These are phyloP conservation scores for Corymbia maculata DNA, from an alignment of 345 rosid species.

Conservation along the genomic window DNA sequence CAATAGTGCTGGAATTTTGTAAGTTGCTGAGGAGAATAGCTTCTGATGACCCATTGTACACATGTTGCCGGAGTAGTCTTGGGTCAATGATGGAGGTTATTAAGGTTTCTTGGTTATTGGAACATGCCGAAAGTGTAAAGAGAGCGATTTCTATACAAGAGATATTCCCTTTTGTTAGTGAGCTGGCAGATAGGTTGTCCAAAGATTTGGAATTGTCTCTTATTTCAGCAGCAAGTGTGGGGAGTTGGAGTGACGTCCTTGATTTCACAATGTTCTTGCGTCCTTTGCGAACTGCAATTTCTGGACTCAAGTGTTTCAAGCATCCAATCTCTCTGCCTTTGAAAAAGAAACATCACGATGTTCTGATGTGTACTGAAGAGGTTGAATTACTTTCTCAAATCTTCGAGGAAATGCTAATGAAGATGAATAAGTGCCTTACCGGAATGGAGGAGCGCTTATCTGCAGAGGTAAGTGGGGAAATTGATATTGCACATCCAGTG, in stretches of 20 bases:
- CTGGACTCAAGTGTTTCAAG: conserved; percentile 3
- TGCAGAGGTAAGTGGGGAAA: conserved; percentile 21
- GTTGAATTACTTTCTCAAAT: conserved; percentile 37
- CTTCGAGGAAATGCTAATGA: conserved; percentile 23
- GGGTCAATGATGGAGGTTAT: conserved; percentile 49
- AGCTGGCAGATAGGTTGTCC: conserved; percentile 42
- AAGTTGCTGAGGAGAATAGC: conserved; percentile 50
- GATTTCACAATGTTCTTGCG: conserved; percentile 53
- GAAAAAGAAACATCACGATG: conserved; percentile 10
- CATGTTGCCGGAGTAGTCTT: conserved; percentile 52
- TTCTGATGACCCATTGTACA: conserved; percentile 43
- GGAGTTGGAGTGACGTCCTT: conserved; percentile 29
- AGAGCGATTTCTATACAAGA: conserved; percentile 25
- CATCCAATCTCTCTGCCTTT: conserved; percentile 34
- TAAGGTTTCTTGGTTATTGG: conserved; percentile 5
- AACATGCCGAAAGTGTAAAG: conserved; percentile 9
- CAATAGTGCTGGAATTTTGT: conserved; percentile 71
- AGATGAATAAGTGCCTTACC: conserved; percentile 46
- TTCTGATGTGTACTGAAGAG: conserved; percentile 19
- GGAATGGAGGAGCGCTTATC: conserved; percentile 26
- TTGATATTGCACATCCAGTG: conserved; percentile 16
- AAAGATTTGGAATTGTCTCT: conserved; percentile 23
- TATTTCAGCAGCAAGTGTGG: conserved; percentile 9
- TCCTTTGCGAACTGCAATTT: conserved; percentile 33
- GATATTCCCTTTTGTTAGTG: conserved; percentile 65